A percentile compares a stretch with the other conserved stretches of the same genome.
phyloP scores from a whole-genome alignment of 176 grass and related monocot genomes.

The Carex littledalei region DNA sequence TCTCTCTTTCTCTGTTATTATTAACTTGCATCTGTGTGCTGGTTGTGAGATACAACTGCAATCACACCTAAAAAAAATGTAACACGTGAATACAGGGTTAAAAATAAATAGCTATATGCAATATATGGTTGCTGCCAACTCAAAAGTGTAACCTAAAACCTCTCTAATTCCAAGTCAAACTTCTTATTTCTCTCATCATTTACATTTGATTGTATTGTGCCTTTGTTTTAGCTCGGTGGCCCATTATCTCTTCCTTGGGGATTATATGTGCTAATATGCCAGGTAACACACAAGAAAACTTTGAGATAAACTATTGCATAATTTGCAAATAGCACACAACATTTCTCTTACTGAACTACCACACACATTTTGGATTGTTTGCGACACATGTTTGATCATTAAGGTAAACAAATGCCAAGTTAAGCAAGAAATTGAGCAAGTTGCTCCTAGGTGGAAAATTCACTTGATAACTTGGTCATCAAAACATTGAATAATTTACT shows the following conservation, averaged over 20 bases:
- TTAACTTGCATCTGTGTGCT: neutral
- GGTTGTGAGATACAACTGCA: neutral
- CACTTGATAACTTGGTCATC: neutral
- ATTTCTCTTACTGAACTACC: neutral
- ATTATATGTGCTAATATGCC: constrained; percentile 94
- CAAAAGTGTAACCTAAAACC: neutral
- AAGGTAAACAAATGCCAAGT: neutral
- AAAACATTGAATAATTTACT: neutral
- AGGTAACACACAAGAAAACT: constrained; percentile 38
- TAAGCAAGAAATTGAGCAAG: neutral
- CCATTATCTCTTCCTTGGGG: constrained; percentile 93
- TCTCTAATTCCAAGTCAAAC: neutral
- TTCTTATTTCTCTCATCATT: neutral
- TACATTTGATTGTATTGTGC: constrained; percentile 7
- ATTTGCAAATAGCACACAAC: neutral
- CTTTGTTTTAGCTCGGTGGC: constrained; percentile 56
- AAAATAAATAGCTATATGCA: neutral
- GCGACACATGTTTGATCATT: neutral
- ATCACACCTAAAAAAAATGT: neutral
- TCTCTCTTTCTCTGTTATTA: neutral
- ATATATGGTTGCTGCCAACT: neutral
- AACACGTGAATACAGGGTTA: neutral
- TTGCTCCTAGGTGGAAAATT: neutral
- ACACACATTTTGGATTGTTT: neutral
- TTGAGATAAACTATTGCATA: neutral